phyloP scores from a whole-genome alignment of 1,284 basidiomycete species.

The Cutaneotrichosporon curvatum region DNA sequence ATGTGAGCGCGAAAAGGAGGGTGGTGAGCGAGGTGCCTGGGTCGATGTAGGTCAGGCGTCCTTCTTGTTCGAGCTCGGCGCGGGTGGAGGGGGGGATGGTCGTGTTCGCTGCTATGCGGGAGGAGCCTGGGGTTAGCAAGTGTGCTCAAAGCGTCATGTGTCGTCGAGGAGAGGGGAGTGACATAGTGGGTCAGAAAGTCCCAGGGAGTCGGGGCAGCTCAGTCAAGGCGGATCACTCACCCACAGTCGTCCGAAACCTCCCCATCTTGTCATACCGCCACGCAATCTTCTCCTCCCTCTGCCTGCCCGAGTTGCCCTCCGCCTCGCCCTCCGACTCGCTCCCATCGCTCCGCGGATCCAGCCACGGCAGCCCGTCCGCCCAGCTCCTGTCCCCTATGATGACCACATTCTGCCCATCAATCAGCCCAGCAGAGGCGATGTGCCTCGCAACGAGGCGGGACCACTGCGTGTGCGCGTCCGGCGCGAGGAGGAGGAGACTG shows the following conservation, averaged over 20 bases:
- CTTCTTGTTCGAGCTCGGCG: conserved; percentile 6
- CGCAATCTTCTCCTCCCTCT: conserved; percentile 58
- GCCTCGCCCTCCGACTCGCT: conserved; percentile 49
- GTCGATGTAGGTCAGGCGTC: conserved; percentile 1
- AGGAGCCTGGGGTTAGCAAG: conserved; percentile 3
- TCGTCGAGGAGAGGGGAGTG: no score
- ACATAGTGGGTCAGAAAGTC: no score
- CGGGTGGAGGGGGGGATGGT: conserved; percentile 24
- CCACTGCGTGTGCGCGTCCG: conserved; percentile 79
- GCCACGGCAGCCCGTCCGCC: conserved; percentile 72
- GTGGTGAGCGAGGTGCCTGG: background rate
- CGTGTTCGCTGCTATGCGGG: conserved; percentile 11
- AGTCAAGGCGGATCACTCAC: no score
- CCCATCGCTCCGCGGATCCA: conserved; percentile 45
- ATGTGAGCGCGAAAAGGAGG: background rate
- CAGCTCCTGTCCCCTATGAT: conserved; percentile 56
- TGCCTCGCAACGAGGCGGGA: conserved; percentile 80
- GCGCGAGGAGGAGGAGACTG: conserved; percentile 63
- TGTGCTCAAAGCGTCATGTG: background rate
- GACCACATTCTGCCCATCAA: conserved; percentile 60
- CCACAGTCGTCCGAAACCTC: conserved; percentile 79
- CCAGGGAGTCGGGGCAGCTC: no score
- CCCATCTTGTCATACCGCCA: conserved; percentile 94
- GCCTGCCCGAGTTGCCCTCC: conserved; percentile 49
- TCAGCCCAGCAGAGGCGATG: conserved; percentile 77